Percentiles rank a stretch among this genome's conserved stretches.
phyloP scores from a whole-genome alignment of 257 asterid species.

The Salvia splendens region DNA sequence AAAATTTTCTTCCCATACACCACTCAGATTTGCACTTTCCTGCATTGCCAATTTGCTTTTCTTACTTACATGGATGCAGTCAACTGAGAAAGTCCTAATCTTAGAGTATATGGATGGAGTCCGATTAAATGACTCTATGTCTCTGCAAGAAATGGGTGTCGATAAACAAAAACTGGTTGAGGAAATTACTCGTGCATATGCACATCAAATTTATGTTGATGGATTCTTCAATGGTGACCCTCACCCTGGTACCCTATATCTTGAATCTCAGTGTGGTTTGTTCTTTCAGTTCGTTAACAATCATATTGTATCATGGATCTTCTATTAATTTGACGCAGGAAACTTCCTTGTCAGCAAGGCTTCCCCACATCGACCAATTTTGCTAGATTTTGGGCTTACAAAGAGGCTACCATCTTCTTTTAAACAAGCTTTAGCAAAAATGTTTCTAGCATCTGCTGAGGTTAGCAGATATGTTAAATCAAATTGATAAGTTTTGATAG shows the following conservation, averaged over 20 bases:
- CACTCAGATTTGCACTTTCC: slow-evolving; percentile 14
- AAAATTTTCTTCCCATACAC: slow-evolving; percentile 3
- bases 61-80: slow-evolving; percentile 45
- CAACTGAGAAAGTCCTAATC: slow-evolving; percentile 87
- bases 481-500: no score
- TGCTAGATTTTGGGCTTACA: slow-evolving; percentile 97
- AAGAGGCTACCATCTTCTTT: slow-evolving; percentile 66
- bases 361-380: slow-evolving; percentile 90
- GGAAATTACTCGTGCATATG: slow-evolving; percentile 96
- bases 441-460: slow-evolving; percentile 98
- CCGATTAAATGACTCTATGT: slow-evolving; percentile 73
- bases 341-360: slow-evolving; percentile 94
- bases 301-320: slow-evolving; percentile 20
- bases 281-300: slow-evolving; percentile 5
- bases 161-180: slow-evolving; percentile 93
- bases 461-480: slow-evolving; percentile 44
- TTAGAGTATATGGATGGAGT: slow-evolving; percentile 96
- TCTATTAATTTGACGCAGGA: slow-evolving; percentile 52
- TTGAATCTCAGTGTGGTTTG: slow-evolving; percentile 3
- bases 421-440: slow-evolving; percentile 92
- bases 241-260: slow-evolving; percentile 64
- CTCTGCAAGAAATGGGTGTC: slow-evolving; percentile 74
- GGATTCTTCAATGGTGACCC: slow-evolving; percentile 99
- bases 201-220: slow-evolving; percentile 96
- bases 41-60: slow-evolving; percentile 8